These are phyloP conservation scores for Lolium rigidum DNA, from an alignment of 176 grass and related monocot genomes.

Conservation along the genomic window DNA sequence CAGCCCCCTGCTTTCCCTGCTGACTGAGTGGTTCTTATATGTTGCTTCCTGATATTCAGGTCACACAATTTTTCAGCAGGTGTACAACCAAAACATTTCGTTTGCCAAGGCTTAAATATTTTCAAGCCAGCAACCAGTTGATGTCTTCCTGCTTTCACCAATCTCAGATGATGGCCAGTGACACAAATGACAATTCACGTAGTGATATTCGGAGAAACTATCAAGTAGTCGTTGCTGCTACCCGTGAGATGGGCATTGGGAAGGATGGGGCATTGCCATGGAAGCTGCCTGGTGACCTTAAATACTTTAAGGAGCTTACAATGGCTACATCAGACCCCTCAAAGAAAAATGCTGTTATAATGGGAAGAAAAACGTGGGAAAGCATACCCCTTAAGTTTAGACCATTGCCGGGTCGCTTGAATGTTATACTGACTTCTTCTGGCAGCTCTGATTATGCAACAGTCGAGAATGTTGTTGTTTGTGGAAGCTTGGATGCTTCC, in stretches of 20 bases:
- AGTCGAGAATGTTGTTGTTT: constrained; percentile 72
- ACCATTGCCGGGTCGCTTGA: constrained; percentile 81
- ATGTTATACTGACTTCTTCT: constrained; percentile 85
- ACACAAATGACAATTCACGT: constrained; percentile 44
- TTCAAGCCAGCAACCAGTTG: background rate
- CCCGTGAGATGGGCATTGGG: constrained; percentile 81
- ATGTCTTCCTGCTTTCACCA: constrained; percentile 12
- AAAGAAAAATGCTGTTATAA: constrained; percentile 93
- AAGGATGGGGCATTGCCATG: constrained; percentile 77
- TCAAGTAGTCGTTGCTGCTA: constrained; percentile 80
- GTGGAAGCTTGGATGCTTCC: constrained; percentile 77
- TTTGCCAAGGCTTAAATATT: background rate
- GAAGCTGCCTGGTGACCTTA: constrained; percentile 76
- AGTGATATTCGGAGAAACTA: constrained; percentile 53
- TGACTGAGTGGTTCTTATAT: constrained; percentile 5
- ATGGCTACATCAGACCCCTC: constrained; percentile 59
- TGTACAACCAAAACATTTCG: background rate
- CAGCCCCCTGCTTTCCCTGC: background rate
- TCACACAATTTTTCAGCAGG: constrained; percentile 18
- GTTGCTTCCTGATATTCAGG: constrained; percentile 38
- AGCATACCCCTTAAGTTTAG: constrained; percentile 69
- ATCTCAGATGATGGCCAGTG: constrained; percentile 14
- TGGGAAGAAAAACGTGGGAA: constrained; percentile 98
- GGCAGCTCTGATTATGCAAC: constrained; percentile 73
- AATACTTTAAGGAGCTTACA: constrained; percentile 85